Conservation (phyloP, 2,329 filamentous ascomycete genomes). For the Geosmithia flava region DNA sequence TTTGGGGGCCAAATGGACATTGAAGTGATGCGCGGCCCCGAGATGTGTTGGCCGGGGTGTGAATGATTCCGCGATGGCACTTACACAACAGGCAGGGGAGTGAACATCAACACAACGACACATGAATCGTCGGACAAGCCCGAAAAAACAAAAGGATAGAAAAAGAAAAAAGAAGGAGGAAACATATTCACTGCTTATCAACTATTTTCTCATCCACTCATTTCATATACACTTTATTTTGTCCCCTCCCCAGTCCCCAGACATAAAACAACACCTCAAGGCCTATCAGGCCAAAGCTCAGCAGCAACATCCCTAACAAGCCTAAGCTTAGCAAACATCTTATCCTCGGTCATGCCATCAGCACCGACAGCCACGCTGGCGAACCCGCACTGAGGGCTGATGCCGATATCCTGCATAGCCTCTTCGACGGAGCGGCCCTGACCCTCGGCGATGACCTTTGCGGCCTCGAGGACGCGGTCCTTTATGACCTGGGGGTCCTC, state of each 20-base stretch:
- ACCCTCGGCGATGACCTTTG: conserved; percentile 54
- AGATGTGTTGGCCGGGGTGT: too few species aligned
- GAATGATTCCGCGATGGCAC: too few species aligned
- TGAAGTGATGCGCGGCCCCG: too few species aligned
- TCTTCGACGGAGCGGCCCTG: conserved; percentile 48
- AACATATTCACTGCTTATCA: neutral
- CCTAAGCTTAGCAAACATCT: conserved; percentile 60
- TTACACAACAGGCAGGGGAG: too few species aligned
- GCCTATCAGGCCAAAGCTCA: conserved; percentile 40
- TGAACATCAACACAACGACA: too few species aligned
- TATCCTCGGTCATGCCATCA: conserved; percentile 52
- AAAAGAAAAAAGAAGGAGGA: too few species aligned
- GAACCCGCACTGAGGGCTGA: conserved; percentile 60
- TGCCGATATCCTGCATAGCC: conserved; percentile 50
- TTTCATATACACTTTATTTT: neutral
- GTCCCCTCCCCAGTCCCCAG: neutral
- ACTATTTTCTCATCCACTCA: neutral
- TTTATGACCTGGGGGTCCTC: conserved; percentile 44
- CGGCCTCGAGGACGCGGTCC: conserved; percentile 40
- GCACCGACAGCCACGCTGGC: conserved; percentile 54
- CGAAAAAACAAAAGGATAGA: neutral
- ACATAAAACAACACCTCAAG: neutral
- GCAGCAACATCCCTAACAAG: conserved; percentile 55
- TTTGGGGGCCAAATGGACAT: too few species aligned
- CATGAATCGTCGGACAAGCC: too few species aligned